These are phyloP conservation scores for Cryphonectria carpinicola DNA, from an alignment of 2,329 filamentous ascomycete genomes.

Conservation along the genomic window DNA sequence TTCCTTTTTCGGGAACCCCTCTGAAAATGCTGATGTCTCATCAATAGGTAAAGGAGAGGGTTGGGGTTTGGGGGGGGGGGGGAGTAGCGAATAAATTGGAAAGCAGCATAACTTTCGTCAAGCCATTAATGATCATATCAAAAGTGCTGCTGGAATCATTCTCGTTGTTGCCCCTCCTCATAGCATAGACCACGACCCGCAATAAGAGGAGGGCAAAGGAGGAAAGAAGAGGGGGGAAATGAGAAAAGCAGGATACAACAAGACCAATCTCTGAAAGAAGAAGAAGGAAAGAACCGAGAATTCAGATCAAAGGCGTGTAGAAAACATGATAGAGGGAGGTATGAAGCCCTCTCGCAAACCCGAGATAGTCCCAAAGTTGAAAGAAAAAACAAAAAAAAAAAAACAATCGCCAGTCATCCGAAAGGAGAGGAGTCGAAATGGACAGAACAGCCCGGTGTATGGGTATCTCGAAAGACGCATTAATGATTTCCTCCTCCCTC, in stretches of 20 bases:
- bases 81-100: too few species aligned
- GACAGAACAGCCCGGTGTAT: not conserved
- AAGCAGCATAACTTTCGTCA: conserved; percentile 11
- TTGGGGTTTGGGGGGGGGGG: too few species aligned
- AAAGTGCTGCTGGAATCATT: not conserved
- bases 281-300: not conserved
- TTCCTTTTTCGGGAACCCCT: not conserved
- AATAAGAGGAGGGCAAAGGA: not conserved
- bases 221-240: not conserved
- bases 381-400: not conserved
- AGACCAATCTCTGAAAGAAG: not conserved
- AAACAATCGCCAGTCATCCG: not conserved
- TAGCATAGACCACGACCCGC: not conserved
- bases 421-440: not conserved
- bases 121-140: conserved; percentile 15
- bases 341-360: not conserved
- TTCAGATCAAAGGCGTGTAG: not conserved
- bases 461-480: conserved; percentile 16
- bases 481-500: conserved; percentile 13
- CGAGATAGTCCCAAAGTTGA: not conserved
- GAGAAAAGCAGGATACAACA: not conserved
- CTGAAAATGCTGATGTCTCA: conserved; percentile 2
- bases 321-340: not conserved
- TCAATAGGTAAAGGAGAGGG: not conserved
- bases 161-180: not conserved